A percentile compares a stretch with the other conserved stretches of the same genome.
These are phyloP conservation scores for Zhuliangozyma blackwelliae DNA, from an alignment of 1,139 yeast species.

Conservation along the genomic window DNA sequence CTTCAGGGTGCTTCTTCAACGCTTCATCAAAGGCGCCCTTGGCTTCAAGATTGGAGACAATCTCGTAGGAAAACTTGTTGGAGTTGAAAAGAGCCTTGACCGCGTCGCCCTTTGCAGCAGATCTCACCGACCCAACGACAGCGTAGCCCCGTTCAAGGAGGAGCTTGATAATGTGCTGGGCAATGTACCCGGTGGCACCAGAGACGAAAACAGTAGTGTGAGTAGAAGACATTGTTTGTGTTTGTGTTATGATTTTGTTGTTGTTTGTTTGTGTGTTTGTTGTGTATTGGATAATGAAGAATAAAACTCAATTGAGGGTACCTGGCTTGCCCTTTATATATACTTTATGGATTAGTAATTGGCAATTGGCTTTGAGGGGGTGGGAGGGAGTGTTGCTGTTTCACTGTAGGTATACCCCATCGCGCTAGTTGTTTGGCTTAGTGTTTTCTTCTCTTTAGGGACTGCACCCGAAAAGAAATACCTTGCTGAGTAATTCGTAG, in stretches of 20 bases:
- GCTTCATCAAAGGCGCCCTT: constrained; percentile 51
- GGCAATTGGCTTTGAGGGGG: too few species aligned
- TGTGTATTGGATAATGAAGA: too few species aligned
- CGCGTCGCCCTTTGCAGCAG: constrained; percentile 19
- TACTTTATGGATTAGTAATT: too few species aligned
- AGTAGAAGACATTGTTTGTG: not conserved
- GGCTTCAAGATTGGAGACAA: constrained; percentile 48
- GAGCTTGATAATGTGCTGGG: constrained; percentile 29
- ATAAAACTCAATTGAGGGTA: too few species aligned
- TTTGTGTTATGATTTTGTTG: not conserved
- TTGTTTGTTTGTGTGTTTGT: not conserved
- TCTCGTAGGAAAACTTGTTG: constrained; percentile 35
- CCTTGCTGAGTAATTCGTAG: too few species aligned
- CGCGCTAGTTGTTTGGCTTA: too few species aligned
- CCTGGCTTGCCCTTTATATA: too few species aligned
- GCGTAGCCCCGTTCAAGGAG: constrained; percentile 18
- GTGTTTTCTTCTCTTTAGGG: too few species aligned
- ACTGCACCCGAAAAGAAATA: too few species aligned
- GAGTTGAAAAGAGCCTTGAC: constrained; percentile 20
- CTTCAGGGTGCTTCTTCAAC: constrained; percentile 39
- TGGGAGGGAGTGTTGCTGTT: too few species aligned
- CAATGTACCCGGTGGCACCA: constrained; percentile 55
- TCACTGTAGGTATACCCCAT: too few species aligned
- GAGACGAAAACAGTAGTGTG: constrained; percentile 35
- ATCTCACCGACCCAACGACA: constrained; percentile 25